A percentile compares a stretch with the other conserved stretches of the same genome.
These are phyloP conservation scores for Fusarium musae DNA, from an alignment of 2,329 filamentous ascomycete species.

Conservation along the genomic window DNA sequence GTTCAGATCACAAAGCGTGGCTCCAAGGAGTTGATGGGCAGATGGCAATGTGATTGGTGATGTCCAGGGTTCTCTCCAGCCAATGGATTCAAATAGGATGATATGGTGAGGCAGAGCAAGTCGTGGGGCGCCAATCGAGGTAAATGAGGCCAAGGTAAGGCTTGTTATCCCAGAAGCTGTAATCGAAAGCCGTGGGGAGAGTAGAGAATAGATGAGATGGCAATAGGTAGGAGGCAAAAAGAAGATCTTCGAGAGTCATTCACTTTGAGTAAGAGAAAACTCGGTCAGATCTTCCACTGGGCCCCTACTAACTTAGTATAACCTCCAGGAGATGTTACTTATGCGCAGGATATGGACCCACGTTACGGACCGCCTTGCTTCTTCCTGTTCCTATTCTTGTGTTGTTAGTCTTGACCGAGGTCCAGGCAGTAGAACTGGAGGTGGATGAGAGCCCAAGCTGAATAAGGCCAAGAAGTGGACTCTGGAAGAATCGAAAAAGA, in stretches of 20 bases:
- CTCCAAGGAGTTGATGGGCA: conserved; percentile 46
- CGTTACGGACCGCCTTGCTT: conserved; percentile 46
- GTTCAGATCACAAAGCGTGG: conserved; percentile 44
- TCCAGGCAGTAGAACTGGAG: conserved; percentile 36
- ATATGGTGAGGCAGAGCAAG: conserved; percentile 49
- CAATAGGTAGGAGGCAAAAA: conserved; percentile 33
- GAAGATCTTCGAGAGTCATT: conserved; percentile 34
- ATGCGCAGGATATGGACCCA: conserved; percentile 45
- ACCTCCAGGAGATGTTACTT: conserved; percentile 36
- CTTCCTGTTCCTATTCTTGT: conserved; percentile 11
- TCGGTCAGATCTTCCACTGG: conserved; percentile 37
- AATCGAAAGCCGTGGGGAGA: conserved; percentile 25
- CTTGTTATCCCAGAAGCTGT: conserved; percentile 33
- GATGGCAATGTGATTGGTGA: conserved; percentile 50
- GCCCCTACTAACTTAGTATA: conserved; percentile 34
- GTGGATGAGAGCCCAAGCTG: conserved; percentile 22
- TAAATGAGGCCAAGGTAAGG: conserved; percentile 44
- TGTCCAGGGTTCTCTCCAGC: conserved; percentile 45
- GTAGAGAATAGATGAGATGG: conserved; percentile 21
- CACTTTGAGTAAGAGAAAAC: conserved; percentile 42
- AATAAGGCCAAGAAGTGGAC: conserved; percentile 32
- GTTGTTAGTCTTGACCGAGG: conserved; percentile 27
- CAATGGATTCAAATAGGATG: conserved; percentile 50
- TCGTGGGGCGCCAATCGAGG: conserved; percentile 46
- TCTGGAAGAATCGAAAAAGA: conserved; percentile 42